phyloP scores from a whole-genome alignment of 2,329 filamentous ascomycete genomes.

The Hirsutella rhossiliensis region DNA sequence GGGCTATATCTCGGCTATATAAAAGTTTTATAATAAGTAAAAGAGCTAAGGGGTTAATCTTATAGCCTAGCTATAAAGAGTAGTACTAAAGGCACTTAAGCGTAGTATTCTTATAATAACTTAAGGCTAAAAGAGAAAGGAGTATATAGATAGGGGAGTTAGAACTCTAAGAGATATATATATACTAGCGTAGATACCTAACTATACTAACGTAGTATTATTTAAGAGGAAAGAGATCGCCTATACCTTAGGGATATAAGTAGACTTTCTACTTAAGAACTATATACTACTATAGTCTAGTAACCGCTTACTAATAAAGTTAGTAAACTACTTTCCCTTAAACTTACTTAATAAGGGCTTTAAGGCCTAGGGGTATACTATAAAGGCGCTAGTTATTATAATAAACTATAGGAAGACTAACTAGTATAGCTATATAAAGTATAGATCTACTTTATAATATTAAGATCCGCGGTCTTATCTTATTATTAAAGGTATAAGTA shows the following conservation, averaged over 20 bases:
- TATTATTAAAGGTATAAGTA: too few species aligned
- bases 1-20: not conserved
- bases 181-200: not conserved
- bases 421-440: not conserved
- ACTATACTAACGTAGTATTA: too few species aligned
- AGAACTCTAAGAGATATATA: not conserved
- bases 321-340: not conserved
- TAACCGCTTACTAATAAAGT: not conserved
- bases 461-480: too few species aligned
- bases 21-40: not conserved
- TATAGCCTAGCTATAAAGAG: not conserved
- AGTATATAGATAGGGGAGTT: not conserved
- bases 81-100: not conserved
- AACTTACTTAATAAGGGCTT: not conserved
- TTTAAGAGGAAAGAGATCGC: too few species aligned
- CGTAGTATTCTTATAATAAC: not conserved
- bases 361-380: not conserved
- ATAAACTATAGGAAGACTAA: not conserved
- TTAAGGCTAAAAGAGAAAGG: not conserved
- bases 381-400: not conserved
- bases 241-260: too few species aligned
- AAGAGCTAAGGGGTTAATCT: not conserved
- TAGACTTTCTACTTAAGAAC: too few species aligned
- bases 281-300: not conserved
- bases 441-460: too few species aligned